These are phyloP conservation scores for Eremothecium coryli DNA, from an alignment of 1,139 yeast genomes.

Conservation along the genomic window DNA sequence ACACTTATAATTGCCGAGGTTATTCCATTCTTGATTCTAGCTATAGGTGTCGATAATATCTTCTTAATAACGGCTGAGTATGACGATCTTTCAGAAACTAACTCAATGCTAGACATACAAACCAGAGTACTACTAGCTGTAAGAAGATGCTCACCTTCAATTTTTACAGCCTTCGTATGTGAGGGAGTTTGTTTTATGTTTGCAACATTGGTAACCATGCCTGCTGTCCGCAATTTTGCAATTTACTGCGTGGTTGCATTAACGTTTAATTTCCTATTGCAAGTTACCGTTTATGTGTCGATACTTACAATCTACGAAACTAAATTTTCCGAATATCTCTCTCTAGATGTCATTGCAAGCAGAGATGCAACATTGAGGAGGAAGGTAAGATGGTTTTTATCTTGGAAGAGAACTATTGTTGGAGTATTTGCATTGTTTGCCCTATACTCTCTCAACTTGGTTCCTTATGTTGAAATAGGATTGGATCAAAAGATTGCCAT, in stretches of 20 bases:
- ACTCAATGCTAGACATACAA: conserved; percentile 39
- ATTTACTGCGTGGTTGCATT: conserved; percentile 84
- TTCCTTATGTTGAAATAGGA: conserved; percentile 68
- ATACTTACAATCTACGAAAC: conserved; percentile 37
- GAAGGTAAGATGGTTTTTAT: conserved; percentile 50
- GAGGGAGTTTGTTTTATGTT: conserved; percentile 71
- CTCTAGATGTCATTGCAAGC: conserved; percentile 1
- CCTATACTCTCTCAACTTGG: conserved; percentile 54
- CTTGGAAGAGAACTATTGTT: conserved; percentile 43
- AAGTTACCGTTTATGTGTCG: conserved; percentile 73
- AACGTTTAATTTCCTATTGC: conserved; percentile 62
- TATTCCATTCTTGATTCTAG: conserved; percentile 86
- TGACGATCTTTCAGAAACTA: conserved; percentile 41
- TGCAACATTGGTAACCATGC: conserved; percentile 82
- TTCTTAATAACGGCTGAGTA: conserved; percentile 78
- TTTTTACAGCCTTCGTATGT: conserved; percentile 63
- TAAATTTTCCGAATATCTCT: conserved; percentile 6
- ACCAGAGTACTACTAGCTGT: conserved; percentile 56
- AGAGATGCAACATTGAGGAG: conserved; percentile 19
- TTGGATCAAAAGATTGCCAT: conserved; percentile 84
- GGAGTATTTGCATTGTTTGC: conserved; percentile 51
- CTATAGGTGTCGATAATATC: conserved; percentile 91
- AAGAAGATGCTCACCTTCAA: conserved; percentile 77
- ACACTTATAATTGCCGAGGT: conserved; percentile 94
- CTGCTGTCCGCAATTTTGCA: conserved; percentile 92